Conservation (phyloP, 2,329 filamentous ascomycete species). For the Akanthomyces uredinophilus region DNA sequence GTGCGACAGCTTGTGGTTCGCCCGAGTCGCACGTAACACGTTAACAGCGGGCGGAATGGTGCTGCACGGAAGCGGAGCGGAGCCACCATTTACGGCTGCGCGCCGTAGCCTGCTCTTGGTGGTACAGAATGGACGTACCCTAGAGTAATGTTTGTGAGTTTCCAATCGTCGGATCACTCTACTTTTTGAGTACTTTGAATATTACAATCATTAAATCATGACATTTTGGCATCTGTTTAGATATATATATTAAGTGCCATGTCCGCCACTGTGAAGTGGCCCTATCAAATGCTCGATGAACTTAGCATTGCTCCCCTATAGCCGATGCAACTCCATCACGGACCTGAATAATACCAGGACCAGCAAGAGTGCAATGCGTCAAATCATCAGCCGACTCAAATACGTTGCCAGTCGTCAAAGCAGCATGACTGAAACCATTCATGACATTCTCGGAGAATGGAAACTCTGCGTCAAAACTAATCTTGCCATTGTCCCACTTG, state of each 20-base stretch:
- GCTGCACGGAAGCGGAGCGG: conserved; percentile 3
- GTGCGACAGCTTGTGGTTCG: not conserved
- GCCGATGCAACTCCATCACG: not conserved
- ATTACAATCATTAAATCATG: not conserved
- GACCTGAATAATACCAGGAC: conserved; percentile 30
- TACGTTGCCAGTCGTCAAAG: conserved; percentile 22
- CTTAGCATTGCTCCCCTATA: too few relatives aligned
- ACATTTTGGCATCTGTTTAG: too few relatives aligned
- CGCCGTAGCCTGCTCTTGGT: not conserved
- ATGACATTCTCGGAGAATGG: conserved; percentile 23
- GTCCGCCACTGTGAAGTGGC: too few relatives aligned
- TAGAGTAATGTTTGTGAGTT: not conserved
- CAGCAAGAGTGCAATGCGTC: conserved; percentile 23
- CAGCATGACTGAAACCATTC: conserved; percentile 26
- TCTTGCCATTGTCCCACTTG: conserved; percentile 19
- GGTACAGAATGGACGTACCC: not conserved
- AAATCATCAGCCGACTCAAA: conserved; percentile 24
- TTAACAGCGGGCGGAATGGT: conserved; percentile 1
- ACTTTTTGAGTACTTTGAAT: too few relatives aligned
- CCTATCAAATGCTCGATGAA: too few relatives aligned
- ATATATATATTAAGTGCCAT: too few relatives aligned
- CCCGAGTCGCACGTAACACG: not conserved
- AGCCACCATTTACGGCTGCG: not conserved
- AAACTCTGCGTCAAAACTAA: conserved; percentile 25
- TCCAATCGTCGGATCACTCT: not conserved